Evolutionary conservation across 2,329 filamentous ascomycete species (phyloP).

Genomic region (Laburnicola sp.): DNA sequence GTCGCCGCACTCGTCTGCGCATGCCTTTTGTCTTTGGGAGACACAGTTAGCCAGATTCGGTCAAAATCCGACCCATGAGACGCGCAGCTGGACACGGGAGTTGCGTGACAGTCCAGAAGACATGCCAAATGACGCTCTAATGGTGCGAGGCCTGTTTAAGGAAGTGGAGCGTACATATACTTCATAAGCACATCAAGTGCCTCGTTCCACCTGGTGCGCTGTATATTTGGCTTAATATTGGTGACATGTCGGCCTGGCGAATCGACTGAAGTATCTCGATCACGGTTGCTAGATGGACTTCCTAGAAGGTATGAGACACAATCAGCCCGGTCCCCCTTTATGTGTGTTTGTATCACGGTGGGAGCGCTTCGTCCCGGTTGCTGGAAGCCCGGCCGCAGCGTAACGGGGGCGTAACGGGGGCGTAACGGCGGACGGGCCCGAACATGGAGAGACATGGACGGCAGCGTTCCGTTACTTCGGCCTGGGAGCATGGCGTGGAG

Average conservation of each 20-base stretch:
- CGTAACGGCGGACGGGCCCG: slow-evolving; percentile 7
- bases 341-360: slow-evolving; percentile 24
- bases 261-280: slow-evolving; percentile 95
- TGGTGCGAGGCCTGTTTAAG: slow-evolving; percentile 2
- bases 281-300: slow-evolving; percentile 83
- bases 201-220: slow-evolving; percentile 78
- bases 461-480: slow-evolving; percentile 19
- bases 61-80: slow-evolving; percentile 1
- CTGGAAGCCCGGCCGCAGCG: slow-evolving; percentile 22
- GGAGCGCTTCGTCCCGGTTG: slow-evolving; percentile 21
- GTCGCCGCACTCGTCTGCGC: slow-evolving; percentile 49
- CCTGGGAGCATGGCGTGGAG: slow-evolving; percentile 7
- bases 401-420: slow-evolving; percentile 10
- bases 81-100: slow-evolving; percentile 11
- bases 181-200: slow-evolving; percentile 94
- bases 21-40: slow-evolving; percentile 81
- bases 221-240: slow-evolving; percentile 81
- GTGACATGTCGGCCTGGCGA: slow-evolving; percentile 92
- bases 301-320: slow-evolving; percentile 55
- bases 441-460: slow-evolving; percentile 30
- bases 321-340: slow-evolving; percentile 31
- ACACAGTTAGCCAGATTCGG: slow-evolving; percentile 20
- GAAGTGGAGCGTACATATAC: slow-evolving; percentile 71
- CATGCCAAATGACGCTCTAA: slow-evolving; percentile 15
- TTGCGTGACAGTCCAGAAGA: slow-evolving; percentile 10